Base-by-base conservation (phyloP, 2,329 filamentous ascomycete genomes). In the Phyllosticta paracitricarpa region DNA sequence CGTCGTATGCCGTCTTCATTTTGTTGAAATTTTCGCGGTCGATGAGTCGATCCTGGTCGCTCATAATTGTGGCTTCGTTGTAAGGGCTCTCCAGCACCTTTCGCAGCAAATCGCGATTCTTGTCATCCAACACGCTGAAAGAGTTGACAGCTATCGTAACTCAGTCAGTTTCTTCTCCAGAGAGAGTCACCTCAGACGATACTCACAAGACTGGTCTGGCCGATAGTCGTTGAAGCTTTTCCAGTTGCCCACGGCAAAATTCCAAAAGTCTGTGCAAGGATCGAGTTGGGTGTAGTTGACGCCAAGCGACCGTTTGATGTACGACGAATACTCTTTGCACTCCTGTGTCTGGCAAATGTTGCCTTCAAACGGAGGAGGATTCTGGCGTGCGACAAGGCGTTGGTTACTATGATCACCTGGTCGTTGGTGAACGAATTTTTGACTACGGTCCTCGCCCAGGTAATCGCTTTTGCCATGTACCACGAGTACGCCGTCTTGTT, bases 161-260 rank as follows among this genome's bases (percentile, higher is more conserved):
- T 54, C 8, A 54, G 25, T 54, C 51, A 54, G 40, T 17, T 14
- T 24, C 19, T 17, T 25, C 8, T 14, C 57, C 25, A 26, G 58
- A 14, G 4, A 17, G 63, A 25, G 69, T 66, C 35, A 68, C 66
- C 53, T 61, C 19, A 3, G 24, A n/a, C 12, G 17, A 10, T 6
- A 33, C 57, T 33, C 53, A 58, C 57, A 53, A 14, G 57, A 58
- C 64, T 85, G 82, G 67, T 89, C 87, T 3, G 83, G 75, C 2
- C 86, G 81, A 62, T 89, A 79, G 66, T 88, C 85, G 72, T 89
- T 82, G 9, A 76, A 78, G 24, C 83, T 77, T 58, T 81, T 77
- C 82, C 86, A 89, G 10, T 86, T 86, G 61, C 84, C 85, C 66
- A 87, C 89, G 22, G 84, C 84, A 61, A 85, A 80, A 69, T 85